Evolutionary conservation across 495 filamentous ascomycete genomes (phyloP).

Genomic region (Talaromyces stipitatus): DNA sequence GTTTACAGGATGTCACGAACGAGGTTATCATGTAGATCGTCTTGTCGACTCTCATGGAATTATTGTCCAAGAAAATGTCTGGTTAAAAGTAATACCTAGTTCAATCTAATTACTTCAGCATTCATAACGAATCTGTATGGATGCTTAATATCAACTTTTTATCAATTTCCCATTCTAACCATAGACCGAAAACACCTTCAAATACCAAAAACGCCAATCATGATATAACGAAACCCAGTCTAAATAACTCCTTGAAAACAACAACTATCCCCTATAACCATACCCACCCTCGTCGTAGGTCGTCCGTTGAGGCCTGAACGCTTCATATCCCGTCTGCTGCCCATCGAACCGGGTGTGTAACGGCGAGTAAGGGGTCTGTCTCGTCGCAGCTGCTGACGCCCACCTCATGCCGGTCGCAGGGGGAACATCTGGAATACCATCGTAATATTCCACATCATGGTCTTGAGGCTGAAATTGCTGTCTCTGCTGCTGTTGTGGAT

Average conservation of each 20-base stretch:
- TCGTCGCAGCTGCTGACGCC: neutral
- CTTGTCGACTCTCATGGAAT: neutral
- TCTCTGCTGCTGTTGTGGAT: neutral
- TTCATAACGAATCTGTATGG: too few relatives aligned
- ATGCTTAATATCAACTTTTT: neutral
- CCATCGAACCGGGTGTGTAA: conserved; percentile 4
- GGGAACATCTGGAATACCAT: conserved; percentile 3
- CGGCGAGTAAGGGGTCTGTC: conserved; percentile 1
- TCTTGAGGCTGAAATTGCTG: neutral
- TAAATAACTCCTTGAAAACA: neutral
- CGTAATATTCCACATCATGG: conserved; percentile 3
- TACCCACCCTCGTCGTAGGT: neutral
- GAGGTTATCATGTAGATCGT: conserved; percentile 86
- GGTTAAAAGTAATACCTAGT: neutral
- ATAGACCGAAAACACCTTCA: neutral
- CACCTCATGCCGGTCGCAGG: conserved; percentile 3
- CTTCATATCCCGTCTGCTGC: neutral
- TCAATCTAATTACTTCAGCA: neutral
- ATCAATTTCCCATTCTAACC: neutral
- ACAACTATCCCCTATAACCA: neutral
- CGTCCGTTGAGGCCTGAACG: neutral
- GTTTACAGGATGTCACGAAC: conserved; percentile 73
- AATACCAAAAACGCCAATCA: neutral
- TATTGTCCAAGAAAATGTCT: neutral
- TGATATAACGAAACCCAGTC: neutral